These are phyloP conservation scores for Penicillium sp. DNA, from an alignment of 2,329 filamentous ascomycete species.

Conservation along the genomic window DNA sequence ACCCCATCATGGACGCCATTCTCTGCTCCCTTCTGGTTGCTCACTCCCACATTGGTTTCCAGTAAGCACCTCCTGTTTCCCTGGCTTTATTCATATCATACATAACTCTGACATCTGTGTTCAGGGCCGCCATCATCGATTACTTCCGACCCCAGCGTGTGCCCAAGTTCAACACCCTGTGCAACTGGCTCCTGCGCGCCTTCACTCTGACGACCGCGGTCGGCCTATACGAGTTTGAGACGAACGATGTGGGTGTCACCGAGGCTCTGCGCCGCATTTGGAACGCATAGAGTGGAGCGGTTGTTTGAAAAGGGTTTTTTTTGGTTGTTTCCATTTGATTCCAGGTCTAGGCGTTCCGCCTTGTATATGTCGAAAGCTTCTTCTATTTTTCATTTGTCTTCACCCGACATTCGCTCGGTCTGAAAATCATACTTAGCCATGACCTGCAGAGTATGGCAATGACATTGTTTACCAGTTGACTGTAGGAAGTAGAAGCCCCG, in stretches of 20 bases:
- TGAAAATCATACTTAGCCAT: slow-evolving; percentile 12
- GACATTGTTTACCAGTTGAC: background rate
- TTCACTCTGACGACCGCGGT: slow-evolving; percentile 80
- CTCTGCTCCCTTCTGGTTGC: slow-evolving; percentile 81
- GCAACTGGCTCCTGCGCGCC: slow-evolving; percentile 76
- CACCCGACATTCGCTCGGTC: slow-evolving; percentile 6
- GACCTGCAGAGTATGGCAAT: slow-evolving; percentile 8
- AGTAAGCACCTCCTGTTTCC: slow-evolving; percentile 53
- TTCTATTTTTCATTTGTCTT: slow-evolving; percentile 22
- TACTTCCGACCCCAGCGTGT: slow-evolving; percentile 77
- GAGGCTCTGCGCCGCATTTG: slow-evolving; percentile 87
- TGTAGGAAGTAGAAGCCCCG: background rate
- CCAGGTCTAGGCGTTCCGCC: slow-evolving; percentile 35
- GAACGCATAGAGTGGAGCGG: slow-evolving; percentile 60
- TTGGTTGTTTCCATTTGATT: slow-evolving; percentile 27
- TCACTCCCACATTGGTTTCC: slow-evolving; percentile 95
- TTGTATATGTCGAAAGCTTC: slow-evolving; percentile 36
- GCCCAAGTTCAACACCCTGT: slow-evolving; percentile 65
- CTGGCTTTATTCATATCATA: background rate
- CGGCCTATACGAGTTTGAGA: slow-evolving; percentile 98
- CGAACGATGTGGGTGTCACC: slow-evolving; percentile 92
- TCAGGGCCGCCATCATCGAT: slow-evolving; percentile 75
- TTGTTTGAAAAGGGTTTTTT: slow-evolving; percentile 29
- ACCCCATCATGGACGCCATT: slow-evolving; percentile 83
- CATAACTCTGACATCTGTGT: slow-evolving; percentile 16